Base-by-base conservation (phyloP, 2,329 filamentous ascomycete species). In the Colletotrichum horii region DNA sequence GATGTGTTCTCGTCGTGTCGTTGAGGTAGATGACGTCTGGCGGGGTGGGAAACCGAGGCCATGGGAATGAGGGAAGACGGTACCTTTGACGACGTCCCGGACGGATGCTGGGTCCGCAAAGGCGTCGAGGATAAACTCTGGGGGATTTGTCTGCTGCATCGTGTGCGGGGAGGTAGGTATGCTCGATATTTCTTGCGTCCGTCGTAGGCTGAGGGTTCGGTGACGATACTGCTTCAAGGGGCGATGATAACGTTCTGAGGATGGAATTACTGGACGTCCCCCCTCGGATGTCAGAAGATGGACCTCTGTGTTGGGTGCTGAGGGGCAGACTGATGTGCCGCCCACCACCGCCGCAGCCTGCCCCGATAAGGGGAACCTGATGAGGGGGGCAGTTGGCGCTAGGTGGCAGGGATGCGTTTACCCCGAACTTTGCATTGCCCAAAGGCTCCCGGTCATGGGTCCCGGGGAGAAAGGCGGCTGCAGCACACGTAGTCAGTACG, bases 81-180 rank as follows among this genome's bases (percentile, higher is more conserved):
- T 84, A 96, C 96, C 96, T 92, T 96, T 96, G 77, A 98, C 93
- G 71, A 98, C 94, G 83, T 98, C 96, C 84, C 94, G 95, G 79
- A 98, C 95, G 71, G 94, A 97, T 58, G 92, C 91, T 67, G 95
- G 95, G 85, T 98, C 97, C 75, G 96, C 95, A 84, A 98, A 97
- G 82, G 98, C 93, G 83, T 98, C 96, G 83, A 99, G 91, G 79
- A 95, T 95, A 87, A 98, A 98, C 86, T 98, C 96, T 80, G 95
- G 95, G 75, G 95, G 92, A 70, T 84, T 85, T 74, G 87, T 87
- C 76, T 87, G 85, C 74, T 90, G 88, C 88, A 90, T 90, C 61
- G 65, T 70, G 19, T n/a, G 58, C 30, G 58, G 14, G 9, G n/a
- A 52, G 43, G 43, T 14, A 52, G 43, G 4, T 52, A 66, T 56